phyloP scores from a whole-genome alignment of 164 flowering plant genomes.

The Annona squamosa region DNA sequence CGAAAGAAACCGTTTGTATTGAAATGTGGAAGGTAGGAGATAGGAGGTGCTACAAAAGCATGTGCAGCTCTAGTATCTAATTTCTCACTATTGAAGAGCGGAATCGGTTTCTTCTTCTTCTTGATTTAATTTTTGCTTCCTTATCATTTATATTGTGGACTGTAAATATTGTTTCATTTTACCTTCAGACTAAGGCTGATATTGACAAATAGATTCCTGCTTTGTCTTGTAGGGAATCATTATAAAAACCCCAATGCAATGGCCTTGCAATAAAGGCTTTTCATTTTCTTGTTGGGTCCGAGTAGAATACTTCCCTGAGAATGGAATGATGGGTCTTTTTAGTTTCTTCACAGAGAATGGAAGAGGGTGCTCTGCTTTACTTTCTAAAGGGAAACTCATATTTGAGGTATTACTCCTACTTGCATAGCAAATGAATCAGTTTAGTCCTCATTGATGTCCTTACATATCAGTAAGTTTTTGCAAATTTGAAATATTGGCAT shows the following conservation, averaged over 20 bases:
- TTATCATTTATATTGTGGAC: background rate
- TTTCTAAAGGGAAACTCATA: constrained; percentile 60
- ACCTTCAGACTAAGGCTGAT: background rate
- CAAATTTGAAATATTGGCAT: too few species aligned
- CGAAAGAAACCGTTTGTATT: too few species aligned
- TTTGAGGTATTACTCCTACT: constrained; percentile 52
- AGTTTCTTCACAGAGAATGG: constrained; percentile 85
- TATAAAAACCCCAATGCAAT: constrained; percentile 75
- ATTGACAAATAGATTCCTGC: constrained; percentile 3
- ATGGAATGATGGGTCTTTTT: constrained; percentile 81
- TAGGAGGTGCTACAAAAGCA: background rate
- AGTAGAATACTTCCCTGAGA: constrained; percentile 70
- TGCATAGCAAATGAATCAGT: background rate
- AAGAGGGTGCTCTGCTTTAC: constrained; percentile 73
- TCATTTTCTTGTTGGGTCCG: constrained; percentile 97
- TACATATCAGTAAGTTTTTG: too few species aligned
- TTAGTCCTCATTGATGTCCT: too few species aligned
- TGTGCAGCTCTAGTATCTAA: too few species aligned
- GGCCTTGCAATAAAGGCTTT: constrained; percentile 93
- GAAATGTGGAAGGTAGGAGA: background rate
- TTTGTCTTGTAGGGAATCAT: constrained; percentile 58
- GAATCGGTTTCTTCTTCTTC: background rate
- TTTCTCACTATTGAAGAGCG: background rate
- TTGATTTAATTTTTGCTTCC: background rate
- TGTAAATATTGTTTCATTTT: background rate